Conservation (phyloP, 2,329 filamentous ascomycete genomes). For the Beauveria bassiana region DNA sequence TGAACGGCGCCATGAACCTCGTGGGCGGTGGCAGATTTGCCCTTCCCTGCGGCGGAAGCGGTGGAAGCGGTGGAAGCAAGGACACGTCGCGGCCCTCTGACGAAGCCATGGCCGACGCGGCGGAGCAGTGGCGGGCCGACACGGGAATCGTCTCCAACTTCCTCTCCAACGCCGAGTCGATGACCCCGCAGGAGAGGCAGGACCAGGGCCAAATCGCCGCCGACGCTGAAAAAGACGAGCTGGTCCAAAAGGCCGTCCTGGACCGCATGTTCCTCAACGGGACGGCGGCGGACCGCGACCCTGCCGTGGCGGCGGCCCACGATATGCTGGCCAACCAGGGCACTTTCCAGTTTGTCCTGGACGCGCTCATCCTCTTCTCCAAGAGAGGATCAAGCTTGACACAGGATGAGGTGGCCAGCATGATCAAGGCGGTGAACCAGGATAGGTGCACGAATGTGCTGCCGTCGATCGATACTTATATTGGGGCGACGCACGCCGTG, state of each 20-base stretch:
- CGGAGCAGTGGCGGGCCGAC: slow-evolving; percentile 11
- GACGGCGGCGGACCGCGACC: neutral
- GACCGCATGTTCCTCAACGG: slow-evolving; percentile 3
- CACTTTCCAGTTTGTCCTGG: slow-evolving; percentile 14
- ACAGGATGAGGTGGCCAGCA: neutral
- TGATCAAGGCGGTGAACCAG: slow-evolving; percentile 12
- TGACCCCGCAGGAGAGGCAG: slow-evolving; percentile 5
- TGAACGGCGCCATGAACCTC: neutral
- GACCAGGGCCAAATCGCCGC: slow-evolving; percentile 6
- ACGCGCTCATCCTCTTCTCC: slow-evolving; percentile 7
- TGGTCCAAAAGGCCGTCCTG: slow-evolving; percentile 15
- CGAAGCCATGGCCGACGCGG: neutral
- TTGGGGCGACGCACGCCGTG: neutral
- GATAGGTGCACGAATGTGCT: slow-evolving; percentile 12
- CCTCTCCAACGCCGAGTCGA: slow-evolving; percentile 11
- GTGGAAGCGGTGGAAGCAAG: too few species aligned
- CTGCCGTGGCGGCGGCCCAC: slow-evolving; percentile 9
- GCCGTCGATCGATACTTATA: slow-evolving; percentile 12
- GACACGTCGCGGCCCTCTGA: neutral
- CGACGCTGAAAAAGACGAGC: slow-evolving; percentile 15
- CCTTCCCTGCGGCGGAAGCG: neutral
- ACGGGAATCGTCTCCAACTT: slow-evolving; percentile 14
- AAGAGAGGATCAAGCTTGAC: slow-evolving; percentile 8
- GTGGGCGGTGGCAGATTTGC: neutral
- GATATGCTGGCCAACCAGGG: slow-evolving; percentile 10